These are phyloP conservation scores for Microdochium trichocladiopsis DNA, from an alignment of 2,329 filamentous ascomycete species.

Conservation along the genomic window DNA sequence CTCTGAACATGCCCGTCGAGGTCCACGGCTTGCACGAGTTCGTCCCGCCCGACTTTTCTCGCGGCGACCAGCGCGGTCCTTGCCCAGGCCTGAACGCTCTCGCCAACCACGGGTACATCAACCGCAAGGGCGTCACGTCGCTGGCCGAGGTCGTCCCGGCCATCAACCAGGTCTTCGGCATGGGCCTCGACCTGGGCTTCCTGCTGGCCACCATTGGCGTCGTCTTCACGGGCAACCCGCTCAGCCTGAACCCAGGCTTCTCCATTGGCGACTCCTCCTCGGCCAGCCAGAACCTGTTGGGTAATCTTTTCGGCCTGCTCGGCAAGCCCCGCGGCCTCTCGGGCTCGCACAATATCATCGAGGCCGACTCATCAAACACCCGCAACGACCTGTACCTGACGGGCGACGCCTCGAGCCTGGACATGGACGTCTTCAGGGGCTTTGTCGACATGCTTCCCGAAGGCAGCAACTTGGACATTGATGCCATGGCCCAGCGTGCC, in stretches of 20 bases:
- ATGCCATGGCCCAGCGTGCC: slow-evolving; percentile 32
- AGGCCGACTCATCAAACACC: slow-evolving; percentile 13
- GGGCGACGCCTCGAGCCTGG: slow-evolving; percentile 41
- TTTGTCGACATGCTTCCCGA: slow-evolving; percentile 30
- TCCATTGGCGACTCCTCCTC: slow-evolving; percentile 27
- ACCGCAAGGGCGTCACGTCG: background rate
- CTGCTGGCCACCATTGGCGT: slow-evolving; percentile 33
- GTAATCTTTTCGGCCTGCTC: slow-evolving; percentile 4
- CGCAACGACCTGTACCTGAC: slow-evolving; percentile 19
- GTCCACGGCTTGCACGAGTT: background rate
- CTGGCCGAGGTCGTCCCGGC: background rate
- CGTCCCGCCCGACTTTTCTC: background rate
- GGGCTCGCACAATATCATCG: slow-evolving; percentile 14
- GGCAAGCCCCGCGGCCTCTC: slow-evolving; percentile 11
- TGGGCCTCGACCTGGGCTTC: slow-evolving; percentile 30
- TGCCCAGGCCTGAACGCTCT: background rate
- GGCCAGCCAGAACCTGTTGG: background rate
- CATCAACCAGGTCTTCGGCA: slow-evolving; percentile 29
- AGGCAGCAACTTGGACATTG: slow-evolving; percentile 28
- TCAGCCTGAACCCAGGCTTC: slow-evolving; percentile 20
- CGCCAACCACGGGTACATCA: background rate
- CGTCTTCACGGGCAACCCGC: slow-evolving; percentile 33
- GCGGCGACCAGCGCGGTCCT: background rate
- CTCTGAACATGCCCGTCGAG: background rate
- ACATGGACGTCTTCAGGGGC: slow-evolving; percentile 42